Conservation (phyloP, 441 rosid genomes). For the Macaranga tanarius region DNA sequence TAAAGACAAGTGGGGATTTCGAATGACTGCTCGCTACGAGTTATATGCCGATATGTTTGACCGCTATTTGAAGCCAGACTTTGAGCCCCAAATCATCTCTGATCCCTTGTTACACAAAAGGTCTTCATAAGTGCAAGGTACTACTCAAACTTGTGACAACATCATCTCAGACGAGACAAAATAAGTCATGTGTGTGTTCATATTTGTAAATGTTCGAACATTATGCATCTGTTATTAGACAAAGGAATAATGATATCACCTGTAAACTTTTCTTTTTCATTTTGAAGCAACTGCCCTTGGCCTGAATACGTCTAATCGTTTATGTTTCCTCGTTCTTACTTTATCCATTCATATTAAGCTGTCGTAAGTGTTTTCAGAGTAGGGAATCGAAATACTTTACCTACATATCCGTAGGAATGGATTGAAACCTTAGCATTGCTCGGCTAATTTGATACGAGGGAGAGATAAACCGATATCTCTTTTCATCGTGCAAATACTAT, state of each 20-base stretch:
- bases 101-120: constrained; percentile 73
- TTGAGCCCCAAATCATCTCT: constrained; percentile 68
- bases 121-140: constrained; percentile 35
- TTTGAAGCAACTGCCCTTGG: background rate
- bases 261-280: background rate
- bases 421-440: no score
- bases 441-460: no score
- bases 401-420: no score
- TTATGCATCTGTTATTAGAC: background rate
- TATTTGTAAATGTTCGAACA: background rate
- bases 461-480: no score
- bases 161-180: background rate
- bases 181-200: constrained; percentile 4
- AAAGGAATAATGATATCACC: background rate
- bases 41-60: constrained; percentile 58
- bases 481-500: no score
- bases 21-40: constrained; percentile 88
- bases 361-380: no score
- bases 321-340: no score
- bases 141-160: background rate
- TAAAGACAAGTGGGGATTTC: constrained; percentile 96
- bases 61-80: constrained; percentile 63
- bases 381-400: no score
- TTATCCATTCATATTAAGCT: no score
- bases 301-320: no score